Conservation (phyloP, 768 basidiomycete species). For the Mycena belliarum region DNA sequence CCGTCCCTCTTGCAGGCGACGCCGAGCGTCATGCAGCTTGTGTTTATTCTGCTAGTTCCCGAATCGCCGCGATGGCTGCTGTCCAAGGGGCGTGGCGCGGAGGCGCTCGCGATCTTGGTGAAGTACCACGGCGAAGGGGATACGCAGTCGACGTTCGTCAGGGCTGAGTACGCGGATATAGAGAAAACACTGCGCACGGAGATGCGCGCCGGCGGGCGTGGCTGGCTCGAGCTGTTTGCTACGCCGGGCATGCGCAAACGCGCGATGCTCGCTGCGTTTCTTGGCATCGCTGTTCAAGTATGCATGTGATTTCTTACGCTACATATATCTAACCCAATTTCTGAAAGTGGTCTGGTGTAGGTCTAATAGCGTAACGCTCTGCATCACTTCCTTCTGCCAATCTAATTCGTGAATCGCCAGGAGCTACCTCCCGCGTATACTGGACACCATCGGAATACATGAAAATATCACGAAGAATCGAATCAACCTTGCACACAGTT, state of each 20-base stretch:
- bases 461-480: conserved; percentile 1
- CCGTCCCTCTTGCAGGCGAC: conserved; percentile 64
- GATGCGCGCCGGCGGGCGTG: background rate
- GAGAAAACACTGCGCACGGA: background rate
- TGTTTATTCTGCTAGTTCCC: conserved; percentile 67
- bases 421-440: conserved; percentile 7
- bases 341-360: conserved; percentile 4
- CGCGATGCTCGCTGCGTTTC: background rate
- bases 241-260: conserved; percentile 5
- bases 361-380: background rate
- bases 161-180: conserved; percentile 2
- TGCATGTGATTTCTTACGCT: too few relatives aligned
- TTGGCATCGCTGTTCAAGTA: conserved; percentile 1
- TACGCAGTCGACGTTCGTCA: conserved; percentile 22
- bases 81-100: conserved; percentile 66
- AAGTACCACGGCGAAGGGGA: conserved; percentile 85
- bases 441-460: conserved; percentile 4
- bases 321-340: too few relatives aligned
- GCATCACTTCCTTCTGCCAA: background rate
- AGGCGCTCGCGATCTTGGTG: conserved; percentile 71
- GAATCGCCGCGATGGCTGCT: conserved; percentile 87
- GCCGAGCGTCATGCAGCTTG: conserved; percentile 67
- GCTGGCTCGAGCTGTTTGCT: background rate
- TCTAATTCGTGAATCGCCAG: background rate
- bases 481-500: background rate